Evolutionary conservation across 2,329 filamentous ascomycete genomes (phyloP).

Genomic region (Monosporascus sp.): DNA sequence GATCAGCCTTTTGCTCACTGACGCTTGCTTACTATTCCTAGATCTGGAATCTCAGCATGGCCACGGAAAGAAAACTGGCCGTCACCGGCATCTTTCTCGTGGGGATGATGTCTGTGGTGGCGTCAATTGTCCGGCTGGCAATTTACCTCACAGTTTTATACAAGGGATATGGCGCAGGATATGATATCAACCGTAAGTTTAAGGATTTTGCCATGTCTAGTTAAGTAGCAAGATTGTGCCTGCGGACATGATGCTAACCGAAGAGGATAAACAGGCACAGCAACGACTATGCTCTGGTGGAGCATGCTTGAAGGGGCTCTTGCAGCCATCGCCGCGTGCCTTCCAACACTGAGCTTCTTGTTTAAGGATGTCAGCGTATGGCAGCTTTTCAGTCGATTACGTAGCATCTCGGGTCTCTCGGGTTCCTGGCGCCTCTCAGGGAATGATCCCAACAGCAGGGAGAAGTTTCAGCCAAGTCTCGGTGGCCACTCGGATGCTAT

Average conservation of each 20-base stretch:
- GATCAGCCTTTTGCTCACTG: not conserved
- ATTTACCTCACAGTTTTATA: not conserved
- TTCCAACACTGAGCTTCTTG: not conserved
- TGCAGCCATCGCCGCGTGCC: not conserved
- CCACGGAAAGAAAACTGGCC: slow-evolving; percentile 1
- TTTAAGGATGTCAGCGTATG: not conserved
- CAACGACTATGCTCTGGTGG: not conserved
- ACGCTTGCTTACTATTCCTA: not conserved
- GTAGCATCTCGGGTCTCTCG: not conserved
- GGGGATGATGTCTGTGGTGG: slow-evolving; percentile 1
- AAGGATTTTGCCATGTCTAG: not conserved
- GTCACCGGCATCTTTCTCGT: slow-evolving; percentile 2
- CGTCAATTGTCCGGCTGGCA: not conserved
- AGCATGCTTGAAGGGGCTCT: not conserved
- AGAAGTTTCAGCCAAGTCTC: not conserved
- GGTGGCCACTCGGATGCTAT: not conserved
- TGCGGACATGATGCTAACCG: not conserved
- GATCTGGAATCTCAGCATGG: slow-evolving; percentile 1
- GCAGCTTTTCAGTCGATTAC: not conserved
- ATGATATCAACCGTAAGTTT: not conserved
- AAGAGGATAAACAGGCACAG: not conserved
- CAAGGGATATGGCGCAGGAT: not conserved
- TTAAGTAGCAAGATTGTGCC: too few species aligned
- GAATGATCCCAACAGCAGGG: not conserved
- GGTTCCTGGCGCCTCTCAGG: not conserved